Base-by-base conservation (phyloP, 1,284 basidiomycete species). In the Athelia sp. region DNA sequence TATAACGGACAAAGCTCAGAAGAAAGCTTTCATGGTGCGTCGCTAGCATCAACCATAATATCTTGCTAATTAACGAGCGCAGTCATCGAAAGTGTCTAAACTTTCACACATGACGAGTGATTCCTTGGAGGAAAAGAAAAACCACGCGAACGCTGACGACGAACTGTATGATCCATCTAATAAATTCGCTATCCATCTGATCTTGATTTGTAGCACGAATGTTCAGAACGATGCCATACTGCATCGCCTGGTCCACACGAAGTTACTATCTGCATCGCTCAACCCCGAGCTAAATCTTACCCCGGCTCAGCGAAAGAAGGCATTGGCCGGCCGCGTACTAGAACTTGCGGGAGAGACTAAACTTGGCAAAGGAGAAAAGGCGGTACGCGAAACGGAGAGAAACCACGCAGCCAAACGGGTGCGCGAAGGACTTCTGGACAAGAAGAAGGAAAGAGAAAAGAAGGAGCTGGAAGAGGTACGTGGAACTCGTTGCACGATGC, bases 61-160 rank as follows among this genome's bases (percentile, higher is more conserved):
- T 4, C 49, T 21, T 6, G 9, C 40, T 52, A 13, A 50, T 40
- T 50, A 18, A 26, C 35, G 9, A 40, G n/a, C 22, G 21, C 56
- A 90, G 89, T 91, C 89, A 2, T 87, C 88, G 18, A 90, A 85
- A 68, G 77, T 88, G 17, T 74, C 77, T 14, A 83, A 81, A 60
- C 53, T 40, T n/a, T 17, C 36, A 21, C 36, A 40, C 88, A 40
- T 72, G 72, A 11, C 19, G 15, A 57, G 69, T 45, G 71, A 74
- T 24, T 54, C 64, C 19, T 45, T 53, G 3, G 48, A 49, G 17
- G 54, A 50, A 8, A 54, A 52, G 47, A 55, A 54, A 43, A 55
- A 56, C 3, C 53, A 58, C 35, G 60, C 61, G 21, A 63, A 71
- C 23, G 43, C n/a, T 9, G 74, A 79, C 13, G 68, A 75, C 56